Evolutionary conservation across 208 protist species (phyloP).

Genomic region (Acanthamoeba healyi): DNA sequence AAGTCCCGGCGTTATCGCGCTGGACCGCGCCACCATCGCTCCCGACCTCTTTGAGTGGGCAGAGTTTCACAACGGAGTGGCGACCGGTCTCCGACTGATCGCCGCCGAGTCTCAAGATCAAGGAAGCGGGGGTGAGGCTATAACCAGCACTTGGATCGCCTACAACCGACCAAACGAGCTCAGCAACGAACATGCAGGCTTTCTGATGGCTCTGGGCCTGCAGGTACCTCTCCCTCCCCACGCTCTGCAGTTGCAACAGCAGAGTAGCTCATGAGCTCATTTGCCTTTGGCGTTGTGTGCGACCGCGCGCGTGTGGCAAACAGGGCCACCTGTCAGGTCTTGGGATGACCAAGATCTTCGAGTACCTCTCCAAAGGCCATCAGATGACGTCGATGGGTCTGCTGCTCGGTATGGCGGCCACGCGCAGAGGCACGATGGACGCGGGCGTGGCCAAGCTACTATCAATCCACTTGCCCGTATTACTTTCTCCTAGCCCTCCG

Average conservation of each 20-base stretch:
- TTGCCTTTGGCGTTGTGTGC: neutral
- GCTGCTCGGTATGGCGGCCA: conserved; percentile 89
- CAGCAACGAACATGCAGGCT: conserved; percentile 85
- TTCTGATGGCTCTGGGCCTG: conserved; percentile 91
- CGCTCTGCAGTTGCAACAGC: too few species aligned
- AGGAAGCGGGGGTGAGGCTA: conserved; percentile 36
- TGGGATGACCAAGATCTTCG: conserved; percentile 87
- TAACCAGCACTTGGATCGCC: conserved; percentile 90
- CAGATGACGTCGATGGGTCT: conserved; percentile 89
- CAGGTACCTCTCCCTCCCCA: neutral
- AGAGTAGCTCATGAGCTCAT: too few species aligned
- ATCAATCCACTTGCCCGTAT: conserved; percentile 90
- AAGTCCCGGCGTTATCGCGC: conserved; percentile 16
- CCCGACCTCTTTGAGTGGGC: conserved; percentile 84
- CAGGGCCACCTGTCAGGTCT: conserved; percentile 88
- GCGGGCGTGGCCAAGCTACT: conserved; percentile 88
- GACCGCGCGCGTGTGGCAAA: neutral
- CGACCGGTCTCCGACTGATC: conserved; percentile 86
- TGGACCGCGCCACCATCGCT: conserved; percentile 37
- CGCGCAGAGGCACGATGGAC: conserved; percentile 87
- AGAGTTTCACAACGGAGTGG: conserved; percentile 92
- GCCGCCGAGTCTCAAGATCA: neutral
- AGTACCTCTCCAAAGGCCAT: conserved; percentile 88
- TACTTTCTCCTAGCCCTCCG: neutral
- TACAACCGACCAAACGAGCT: conserved; percentile 87